phyloP scores from a whole-genome alignment of 192 early-diverging fungal species.

The Spizellomyces sp. region DNA sequence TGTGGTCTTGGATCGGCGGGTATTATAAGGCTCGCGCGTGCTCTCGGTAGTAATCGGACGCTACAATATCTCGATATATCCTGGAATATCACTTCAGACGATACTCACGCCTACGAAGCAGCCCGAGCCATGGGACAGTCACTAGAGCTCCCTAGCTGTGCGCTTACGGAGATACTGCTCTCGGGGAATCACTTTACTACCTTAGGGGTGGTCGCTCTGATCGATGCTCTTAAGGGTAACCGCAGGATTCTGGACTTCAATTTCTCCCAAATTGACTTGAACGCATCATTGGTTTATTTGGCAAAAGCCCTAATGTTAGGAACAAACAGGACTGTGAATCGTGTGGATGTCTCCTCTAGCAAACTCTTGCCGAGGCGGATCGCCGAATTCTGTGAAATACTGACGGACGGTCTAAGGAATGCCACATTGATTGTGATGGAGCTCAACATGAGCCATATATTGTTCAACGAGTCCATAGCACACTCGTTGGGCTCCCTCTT shows the following conservation, averaged over 20 bases:
- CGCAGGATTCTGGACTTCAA: background rate
- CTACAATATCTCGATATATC: conserved; percentile 6
- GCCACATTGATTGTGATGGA: background rate
- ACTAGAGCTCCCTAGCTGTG: background rate
- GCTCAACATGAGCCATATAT: background rate
- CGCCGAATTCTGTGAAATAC: background rate
- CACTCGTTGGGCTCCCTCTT: background rate
- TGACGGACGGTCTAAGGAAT: background rate
- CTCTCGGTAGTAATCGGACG: background rate
- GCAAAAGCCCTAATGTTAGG: background rate
- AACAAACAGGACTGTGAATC: background rate
- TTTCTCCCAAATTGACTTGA: conserved; percentile 19
- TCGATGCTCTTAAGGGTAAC: background rate
- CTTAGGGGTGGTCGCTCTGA: conserved; percentile 1
- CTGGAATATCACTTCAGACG: conserved; percentile 3
- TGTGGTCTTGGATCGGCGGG: too few relatives aligned
- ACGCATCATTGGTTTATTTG: conserved; percentile 5
- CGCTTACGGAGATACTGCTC: conserved; percentile 1
- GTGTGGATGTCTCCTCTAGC: background rate
- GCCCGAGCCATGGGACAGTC: background rate
- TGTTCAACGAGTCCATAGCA: background rate
- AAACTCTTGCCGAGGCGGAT: background rate
- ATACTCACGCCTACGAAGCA: conserved; percentile 1
- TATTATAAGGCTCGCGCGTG: too few relatives aligned
- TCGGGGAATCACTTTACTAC: conserved; percentile 13